Conservation (phyloP, 164 flowering plant species). For the Annona squamosa region DNA sequence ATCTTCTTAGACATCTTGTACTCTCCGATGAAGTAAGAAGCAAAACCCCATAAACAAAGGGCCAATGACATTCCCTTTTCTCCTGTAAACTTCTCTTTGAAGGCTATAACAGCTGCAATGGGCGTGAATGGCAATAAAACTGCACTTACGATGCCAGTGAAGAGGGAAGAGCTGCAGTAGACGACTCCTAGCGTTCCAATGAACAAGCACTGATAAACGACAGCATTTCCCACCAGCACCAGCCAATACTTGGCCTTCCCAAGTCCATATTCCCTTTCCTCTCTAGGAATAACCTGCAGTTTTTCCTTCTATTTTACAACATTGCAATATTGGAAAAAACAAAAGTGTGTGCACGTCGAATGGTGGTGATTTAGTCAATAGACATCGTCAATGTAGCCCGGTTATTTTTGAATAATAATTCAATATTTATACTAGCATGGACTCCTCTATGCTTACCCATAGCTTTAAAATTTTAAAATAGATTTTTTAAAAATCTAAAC, state of each 20-base stretch:
- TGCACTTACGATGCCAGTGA: not conserved
- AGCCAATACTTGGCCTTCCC: slow-evolving; percentile 8
- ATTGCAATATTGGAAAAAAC: no score
- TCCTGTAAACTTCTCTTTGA: slow-evolving; percentile 10
- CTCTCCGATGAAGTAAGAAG: slow-evolving; percentile 13
- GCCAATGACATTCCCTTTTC: slow-evolving; percentile 10
- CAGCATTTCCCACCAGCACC: slow-evolving; percentile 5
- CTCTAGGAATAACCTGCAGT: slow-evolving; percentile 4
- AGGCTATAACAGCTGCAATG: not conserved
- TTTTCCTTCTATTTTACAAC: not conserved
- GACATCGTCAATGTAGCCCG: no score
- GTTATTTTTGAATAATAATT: no score
- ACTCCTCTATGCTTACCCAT: no score
- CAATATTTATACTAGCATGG: no score
- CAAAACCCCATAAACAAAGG: slow-evolving; percentile 12
- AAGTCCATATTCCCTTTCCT: slow-evolving; percentile 6
- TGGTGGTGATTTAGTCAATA: no score
- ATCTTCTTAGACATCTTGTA: slow-evolving; percentile 18
- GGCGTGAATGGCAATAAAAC: not conserved
- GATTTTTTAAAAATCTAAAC: no score
- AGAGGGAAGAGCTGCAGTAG: slow-evolving; percentile 5
- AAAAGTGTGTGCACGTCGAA: no score
- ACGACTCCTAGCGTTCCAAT: slow-evolving; percentile 7
- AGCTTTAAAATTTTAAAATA: no score
- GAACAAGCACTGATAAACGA: slow-evolving; percentile 4